Base-by-base conservation (phyloP, 371 early-diverging fungal species). In the Dipsacomyces acuminosporus region DNA sequence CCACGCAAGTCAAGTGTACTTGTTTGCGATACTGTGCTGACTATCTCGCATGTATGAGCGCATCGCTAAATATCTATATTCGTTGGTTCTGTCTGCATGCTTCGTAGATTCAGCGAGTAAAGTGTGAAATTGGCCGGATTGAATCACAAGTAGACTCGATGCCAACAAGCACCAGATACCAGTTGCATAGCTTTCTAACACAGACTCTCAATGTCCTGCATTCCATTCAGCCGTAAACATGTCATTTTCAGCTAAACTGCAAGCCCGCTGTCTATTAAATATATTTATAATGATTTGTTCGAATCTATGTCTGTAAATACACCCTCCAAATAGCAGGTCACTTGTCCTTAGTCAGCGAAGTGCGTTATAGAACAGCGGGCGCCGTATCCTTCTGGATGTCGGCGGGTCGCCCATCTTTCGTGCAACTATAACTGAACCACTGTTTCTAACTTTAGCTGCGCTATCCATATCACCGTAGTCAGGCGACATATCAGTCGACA, bases 391-490 rank as follows among this genome's bases (percentile, higher is more conserved):
- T 19, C 41, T 47, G 21, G 47, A 47, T 8, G 47, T 45, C 9
- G 55, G 55, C 2, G 55, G 55, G 18, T 46, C 48, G 13, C 55
- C 55, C 55, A 54, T 54, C 42, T 54, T 54, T 25, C 55, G 46
- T 17, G 55, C 55, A 2, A 38, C n/a, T 11, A 54, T 54, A 5
- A 41, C 33, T 4, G 30, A 30, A 5, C 38, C 34, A 14, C 34
- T 17, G 38, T 13, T 38, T 38, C 3, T 24, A 7, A 14, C 33
- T 14, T 2, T 41, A 15, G 20, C 15, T 2, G 15, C 4, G 26
- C 22, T 22, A n/a, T 34, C 8, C 4, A 2, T 38, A 14, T 13
- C n/a, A 14, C 2, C 20, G 21, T 22, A 20, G 19, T 19, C 33
- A 13, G 41, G 34, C 13, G 41, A 20, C 18, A 49, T 41, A 3